A percentile compares a stretch with the other conserved stretches of the same genome.
Evolutionary conservation across 192 early-diverging fungal genomes (phyloP).

Genomic region (Coemansia sp.): DNA sequence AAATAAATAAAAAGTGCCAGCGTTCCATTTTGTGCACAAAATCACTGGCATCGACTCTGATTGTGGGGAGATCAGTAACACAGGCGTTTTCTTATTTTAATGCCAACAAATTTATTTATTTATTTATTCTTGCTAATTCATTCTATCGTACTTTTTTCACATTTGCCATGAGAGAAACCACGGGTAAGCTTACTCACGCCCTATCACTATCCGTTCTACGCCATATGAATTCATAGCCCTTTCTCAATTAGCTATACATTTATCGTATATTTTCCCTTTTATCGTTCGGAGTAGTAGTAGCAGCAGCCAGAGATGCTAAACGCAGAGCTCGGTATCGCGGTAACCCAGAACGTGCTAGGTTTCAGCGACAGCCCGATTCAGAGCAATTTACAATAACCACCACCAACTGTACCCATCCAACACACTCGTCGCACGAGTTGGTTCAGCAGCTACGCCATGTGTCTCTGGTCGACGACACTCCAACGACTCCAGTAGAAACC

Average conservation of each 20-base stretch:
- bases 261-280: not conserved
- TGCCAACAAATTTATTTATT: not conserved
- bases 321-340: constrained; percentile 48
- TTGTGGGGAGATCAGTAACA: not conserved
- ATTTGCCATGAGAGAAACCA: not conserved
- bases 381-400: constrained; percentile 32
- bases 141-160: not conserved
- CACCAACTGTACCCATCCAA: not conserved
- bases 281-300: not conserved
- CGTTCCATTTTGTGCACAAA: not conserved
- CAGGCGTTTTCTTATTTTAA: not conserved
- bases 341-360: constrained; percentile 48
- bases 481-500: not conserved
- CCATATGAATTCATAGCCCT: not conserved
- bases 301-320: constrained; percentile 32
- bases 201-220: not conserved
- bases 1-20: not conserved
- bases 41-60: not conserved
- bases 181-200: not conserved
- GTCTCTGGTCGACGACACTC: not conserved
- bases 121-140: too few relatives aligned
- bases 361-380: constrained; percentile 24
- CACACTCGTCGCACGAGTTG: constrained; percentile 1
- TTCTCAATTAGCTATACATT: not conserved
- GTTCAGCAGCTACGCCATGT: not conserved